Conservation (phyloP, 768 basidiomycete genomes). For the Leccinellum rugosiceps region DNA sequence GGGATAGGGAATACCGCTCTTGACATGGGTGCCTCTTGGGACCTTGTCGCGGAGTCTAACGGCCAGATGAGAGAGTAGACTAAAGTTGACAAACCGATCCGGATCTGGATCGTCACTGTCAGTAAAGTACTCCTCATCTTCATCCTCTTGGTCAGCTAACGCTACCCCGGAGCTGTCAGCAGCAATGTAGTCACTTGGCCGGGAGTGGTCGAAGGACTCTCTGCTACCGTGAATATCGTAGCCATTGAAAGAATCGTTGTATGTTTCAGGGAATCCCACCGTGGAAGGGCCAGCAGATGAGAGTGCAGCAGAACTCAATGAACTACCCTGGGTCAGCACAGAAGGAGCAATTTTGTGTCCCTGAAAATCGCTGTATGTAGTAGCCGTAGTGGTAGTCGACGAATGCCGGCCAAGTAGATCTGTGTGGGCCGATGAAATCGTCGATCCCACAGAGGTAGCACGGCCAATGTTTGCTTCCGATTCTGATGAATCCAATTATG, state of each 20-base stretch:
- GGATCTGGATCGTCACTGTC: constrained; percentile 64
- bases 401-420: constrained; percentile 23
- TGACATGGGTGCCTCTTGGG: constrained; percentile 81
- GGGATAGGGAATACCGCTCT: constrained; percentile 90
- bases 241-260: constrained; percentile 18
- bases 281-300: constrained; percentile 26
- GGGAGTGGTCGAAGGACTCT: constrained; percentile 27
- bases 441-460: constrained; percentile 29
- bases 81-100: constrained; percentile 81
- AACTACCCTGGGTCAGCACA: constrained; percentile 11
- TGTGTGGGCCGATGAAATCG: constrained; percentile 25
- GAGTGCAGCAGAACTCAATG: constrained; percentile 16
- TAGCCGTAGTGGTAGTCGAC: constrained; percentile 27
- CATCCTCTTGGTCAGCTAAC: constrained; percentile 26
- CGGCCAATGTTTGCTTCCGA: constrained; percentile 20
- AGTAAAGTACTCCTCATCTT: constrained; percentile 31
- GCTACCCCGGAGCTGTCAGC: constrained; percentile 17
- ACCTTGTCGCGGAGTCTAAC: constrained; percentile 89
- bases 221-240: constrained; percentile 10
- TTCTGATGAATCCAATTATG: constrained; percentile 12
- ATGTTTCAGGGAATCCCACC: constrained; percentile 13
- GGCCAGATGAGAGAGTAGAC: constrained; percentile 84
- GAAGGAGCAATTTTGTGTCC: constrained; percentile 16
- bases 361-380: constrained; percentile 20
- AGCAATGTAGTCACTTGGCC: constrained; percentile 17